Base-by-base conservation (phyloP, 106 monocot genomes). In the Hemerocallis citrina region DNA sequence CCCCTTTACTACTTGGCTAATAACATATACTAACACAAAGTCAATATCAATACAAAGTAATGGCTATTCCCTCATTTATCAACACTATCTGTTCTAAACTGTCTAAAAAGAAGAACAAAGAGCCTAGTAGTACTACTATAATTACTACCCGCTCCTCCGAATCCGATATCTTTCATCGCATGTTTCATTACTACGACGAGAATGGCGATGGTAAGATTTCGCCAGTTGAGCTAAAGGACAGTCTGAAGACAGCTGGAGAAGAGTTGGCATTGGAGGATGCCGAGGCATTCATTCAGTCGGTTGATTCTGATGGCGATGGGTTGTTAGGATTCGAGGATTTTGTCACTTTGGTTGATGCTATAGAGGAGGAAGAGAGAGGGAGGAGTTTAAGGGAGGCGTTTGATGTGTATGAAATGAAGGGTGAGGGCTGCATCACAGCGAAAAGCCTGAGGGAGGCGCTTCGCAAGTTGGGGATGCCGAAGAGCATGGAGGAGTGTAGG, bases 121-220 rank as follows among this genome's bases (percentile, higher is more conserved):
- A n/a, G n/a, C n/a, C n/a, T n/a, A n/a, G n/a, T n/a, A n/a, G n/a
- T n/a, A n/a, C n/a, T n/a, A n/a, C n/a, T n/a, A n/a, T n/a, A n/a
- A n/a, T n/a, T n/a, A n/a, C n/a, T n/a, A n/a, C n/a, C n/a, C n/a
- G n/a, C n/a, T n/a, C n/a, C n/a, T n/a, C n/a, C n/a, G n/a, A n/a
- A n/a, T n/a, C n/a, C n/a, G n/a, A n/a, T n/a, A n/a, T n/a, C n/a
- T n/a, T n/a, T n/a, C n/a, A n/a, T n/a, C n/a, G 61, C 7, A 40
- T 80, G 1, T 75, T 80, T 40, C 42, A 35, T 2, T 57, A 40
- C 33, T 71, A 65, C 15, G 80, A 80, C 55, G 62, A 75, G 48
- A 38, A 80, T 28, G 48, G 62, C 1, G 75, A 80, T 48, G 80
- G 80, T 4, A 80, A 72, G 65, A 62, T 80, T 44, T 80, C 80